A percentile compares a stretch with the other conserved stretches of the same genome.
Evolutionary conservation across 192 early-diverging fungal genomes (phyloP).

Genomic region (Allomyces javanicus): DNA sequence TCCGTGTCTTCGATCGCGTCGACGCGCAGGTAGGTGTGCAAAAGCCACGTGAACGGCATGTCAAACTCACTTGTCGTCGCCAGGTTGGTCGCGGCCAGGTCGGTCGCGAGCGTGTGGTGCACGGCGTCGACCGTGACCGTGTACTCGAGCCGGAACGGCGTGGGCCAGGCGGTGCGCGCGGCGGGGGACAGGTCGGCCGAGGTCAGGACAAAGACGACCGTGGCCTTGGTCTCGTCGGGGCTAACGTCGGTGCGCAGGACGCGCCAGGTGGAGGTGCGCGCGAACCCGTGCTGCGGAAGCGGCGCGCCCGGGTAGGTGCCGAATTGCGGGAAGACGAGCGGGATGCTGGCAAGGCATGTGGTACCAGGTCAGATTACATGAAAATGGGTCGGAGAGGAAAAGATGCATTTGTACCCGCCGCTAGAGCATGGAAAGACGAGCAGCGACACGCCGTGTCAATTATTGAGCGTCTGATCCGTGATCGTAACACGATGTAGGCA

Average conservation of each 20-base stretch:
- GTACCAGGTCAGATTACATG: neutral
- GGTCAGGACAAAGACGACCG: constrained; percentile 31
- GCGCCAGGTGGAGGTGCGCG: constrained; percentile 34
- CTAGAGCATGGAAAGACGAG: neutral
- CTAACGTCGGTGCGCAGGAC: constrained; percentile 18
- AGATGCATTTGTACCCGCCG: neutral
- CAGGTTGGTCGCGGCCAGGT: constrained; percentile 53
- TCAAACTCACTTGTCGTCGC: constrained; percentile 37
- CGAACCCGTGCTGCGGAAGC: constrained; percentile 56
- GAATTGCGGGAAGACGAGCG: constrained; percentile 67
- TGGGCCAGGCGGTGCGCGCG: constrained; percentile 37
- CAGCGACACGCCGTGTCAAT: neutral
- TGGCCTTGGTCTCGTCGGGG: constrained; percentile 24
- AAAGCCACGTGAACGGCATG: constrained; percentile 51
- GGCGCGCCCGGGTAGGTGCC: constrained; percentile 27
- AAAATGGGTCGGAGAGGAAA: neutral
- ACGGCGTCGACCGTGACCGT: constrained; percentile 51
- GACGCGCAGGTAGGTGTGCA: constrained; percentile 78
- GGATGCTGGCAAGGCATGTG: constrained; percentile 13
- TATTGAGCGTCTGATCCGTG: too few species aligned
- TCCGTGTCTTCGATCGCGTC: constrained; percentile 36
- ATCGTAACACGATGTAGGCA: neutral
- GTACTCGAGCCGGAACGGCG: constrained; percentile 56
- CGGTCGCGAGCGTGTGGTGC: constrained; percentile 43
- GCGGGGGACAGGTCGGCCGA: constrained; percentile 31